A percentile compares a stretch with the other conserved stretches of the same genome.
Conservation (phyloP, 2,329 filamentous ascomycete species). For the Botryotinia globosa region DNA sequence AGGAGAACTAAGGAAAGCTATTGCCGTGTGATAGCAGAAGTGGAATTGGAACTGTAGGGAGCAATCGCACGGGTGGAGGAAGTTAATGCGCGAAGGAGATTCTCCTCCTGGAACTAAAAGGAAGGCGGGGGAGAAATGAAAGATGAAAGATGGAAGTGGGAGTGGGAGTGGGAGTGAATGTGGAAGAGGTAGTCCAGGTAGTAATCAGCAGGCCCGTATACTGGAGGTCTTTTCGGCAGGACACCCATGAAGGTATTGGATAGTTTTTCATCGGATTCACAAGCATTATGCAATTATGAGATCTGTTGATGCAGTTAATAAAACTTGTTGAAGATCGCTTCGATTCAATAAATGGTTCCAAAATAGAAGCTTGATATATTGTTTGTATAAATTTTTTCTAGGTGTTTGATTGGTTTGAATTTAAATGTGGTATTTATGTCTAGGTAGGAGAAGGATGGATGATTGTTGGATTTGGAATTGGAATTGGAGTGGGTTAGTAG, state of each 20-base stretch:
- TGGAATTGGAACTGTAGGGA: neutral
- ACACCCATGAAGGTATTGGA: accelerated
- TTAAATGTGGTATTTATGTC: neutral
- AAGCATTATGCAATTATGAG: neutral
- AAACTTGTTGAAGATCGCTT: neutral
- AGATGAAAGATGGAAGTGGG: too few species aligned
- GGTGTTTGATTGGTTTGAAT: neutral
- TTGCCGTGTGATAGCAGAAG: neutral
- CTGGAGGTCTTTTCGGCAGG: neutral
- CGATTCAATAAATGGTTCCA: neutral
- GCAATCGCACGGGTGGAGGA: neutral
- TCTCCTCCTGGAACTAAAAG: neutral
- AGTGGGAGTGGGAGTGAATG: neutral
- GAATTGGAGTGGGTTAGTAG: neutral
- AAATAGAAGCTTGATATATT: neutral
- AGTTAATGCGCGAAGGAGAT: neutral
- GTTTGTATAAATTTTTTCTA: accelerated
- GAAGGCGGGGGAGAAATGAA: too few species aligned
- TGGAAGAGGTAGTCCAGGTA: neutral
- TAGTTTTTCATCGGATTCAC: neutral
- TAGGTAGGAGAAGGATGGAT: neutral
- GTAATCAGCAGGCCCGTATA: neutral
- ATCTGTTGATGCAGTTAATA: neutral
- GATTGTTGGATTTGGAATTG: neutral
- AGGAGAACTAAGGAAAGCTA: neutral